A percentile compares a stretch with the other conserved stretches of the same genome.
Conservation (phyloP, 2,329 filamentous ascomycete species). For the Fonsecaea monophora region DNA sequence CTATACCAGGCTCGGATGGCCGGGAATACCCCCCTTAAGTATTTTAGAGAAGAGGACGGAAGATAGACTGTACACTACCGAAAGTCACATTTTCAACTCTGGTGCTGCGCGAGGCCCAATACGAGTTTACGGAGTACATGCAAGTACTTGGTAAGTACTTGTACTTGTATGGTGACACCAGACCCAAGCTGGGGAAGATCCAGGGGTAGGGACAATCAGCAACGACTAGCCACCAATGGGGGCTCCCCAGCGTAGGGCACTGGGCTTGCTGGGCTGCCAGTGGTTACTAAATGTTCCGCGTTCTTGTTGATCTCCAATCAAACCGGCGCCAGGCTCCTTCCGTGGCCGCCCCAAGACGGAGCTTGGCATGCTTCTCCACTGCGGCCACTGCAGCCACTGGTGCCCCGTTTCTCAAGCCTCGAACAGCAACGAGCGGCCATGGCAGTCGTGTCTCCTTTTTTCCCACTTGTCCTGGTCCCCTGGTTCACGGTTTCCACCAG, state of each 20-base stretch:
- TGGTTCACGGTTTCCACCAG: conserved; percentile 8
- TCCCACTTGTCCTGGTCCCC: conserved; percentile 9
- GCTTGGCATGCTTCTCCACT: conserved; percentile 1
- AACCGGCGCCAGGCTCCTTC: conserved; percentile 6
- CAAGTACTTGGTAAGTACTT: no score
- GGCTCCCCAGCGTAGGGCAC: neutral
- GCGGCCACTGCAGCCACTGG: neutral
- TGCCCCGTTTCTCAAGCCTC: neutral
- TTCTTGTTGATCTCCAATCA: conserved; percentile 32
- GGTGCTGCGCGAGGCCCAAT: no score
- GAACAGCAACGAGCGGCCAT: neutral
- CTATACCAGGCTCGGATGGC: conserved; percentile 10
- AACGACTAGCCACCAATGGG: conserved; percentile 1
- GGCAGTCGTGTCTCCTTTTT: conserved; percentile 33
- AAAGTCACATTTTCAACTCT: conserved; percentile 23
- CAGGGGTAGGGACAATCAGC: conserved; percentile 27
- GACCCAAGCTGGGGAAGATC: conserved; percentile 28
- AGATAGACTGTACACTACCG: conserved; percentile 31
- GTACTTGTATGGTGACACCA: neutral
- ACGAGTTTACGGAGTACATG: no score
- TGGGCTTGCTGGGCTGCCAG: neutral
- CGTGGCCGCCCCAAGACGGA: neutral
- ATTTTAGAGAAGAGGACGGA: conserved; percentile 12
- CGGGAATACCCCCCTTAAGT: conserved; percentile 12
- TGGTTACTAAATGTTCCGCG: conserved; percentile 7